Conservation (phyloP, 1,139 yeast genomes). For the Pichia sp. region DNA sequence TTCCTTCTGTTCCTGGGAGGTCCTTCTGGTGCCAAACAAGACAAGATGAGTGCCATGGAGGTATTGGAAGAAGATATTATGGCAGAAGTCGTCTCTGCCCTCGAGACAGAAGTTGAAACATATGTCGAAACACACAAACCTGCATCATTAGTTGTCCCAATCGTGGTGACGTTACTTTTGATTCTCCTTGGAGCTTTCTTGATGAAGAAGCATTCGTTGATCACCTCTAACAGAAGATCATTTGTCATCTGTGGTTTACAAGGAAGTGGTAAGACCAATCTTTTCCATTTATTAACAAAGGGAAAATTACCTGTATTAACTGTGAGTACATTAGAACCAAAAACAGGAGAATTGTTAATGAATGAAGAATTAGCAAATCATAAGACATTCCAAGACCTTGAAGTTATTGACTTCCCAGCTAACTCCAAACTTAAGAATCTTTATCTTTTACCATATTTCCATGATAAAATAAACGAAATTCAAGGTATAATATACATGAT, state of each 20-base stretch:
- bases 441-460: constrained; percentile 38
- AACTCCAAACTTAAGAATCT: constrained; percentile 65
- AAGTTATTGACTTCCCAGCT: constrained; percentile 82
- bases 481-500: constrained; percentile 71
- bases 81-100: not conserved
- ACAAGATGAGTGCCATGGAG: not conserved
- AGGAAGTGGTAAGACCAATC: constrained; percentile 72
- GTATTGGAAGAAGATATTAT: not conserved
- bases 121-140: constrained; percentile 3
- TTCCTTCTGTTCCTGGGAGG: too few species aligned
- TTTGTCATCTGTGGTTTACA: constrained; percentile 73
- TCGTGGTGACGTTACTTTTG: constrained; percentile 24
- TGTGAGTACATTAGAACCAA: constrained; percentile 48
- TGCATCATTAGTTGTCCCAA: constrained; percentile 18
- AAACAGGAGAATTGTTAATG: constrained; percentile 34
- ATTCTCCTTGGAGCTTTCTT: constrained; percentile 24
- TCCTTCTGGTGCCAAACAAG: not conserved
- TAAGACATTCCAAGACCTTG: constrained; percentile 32
- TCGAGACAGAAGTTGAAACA: constrained; percentile 9
- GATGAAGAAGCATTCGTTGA: constrained; percentile 23
- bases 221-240: constrained; percentile 41
- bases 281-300: constrained; percentile 42
- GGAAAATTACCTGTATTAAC: constrained; percentile 34
- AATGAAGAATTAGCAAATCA: constrained; percentile 28
- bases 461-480: constrained; percentile 44